These are phyloP conservation scores for Aspergillus ochraceoroseus DNA, from an alignment of 2,329 filamentous ascomycete species.

Conservation along the genomic window DNA sequence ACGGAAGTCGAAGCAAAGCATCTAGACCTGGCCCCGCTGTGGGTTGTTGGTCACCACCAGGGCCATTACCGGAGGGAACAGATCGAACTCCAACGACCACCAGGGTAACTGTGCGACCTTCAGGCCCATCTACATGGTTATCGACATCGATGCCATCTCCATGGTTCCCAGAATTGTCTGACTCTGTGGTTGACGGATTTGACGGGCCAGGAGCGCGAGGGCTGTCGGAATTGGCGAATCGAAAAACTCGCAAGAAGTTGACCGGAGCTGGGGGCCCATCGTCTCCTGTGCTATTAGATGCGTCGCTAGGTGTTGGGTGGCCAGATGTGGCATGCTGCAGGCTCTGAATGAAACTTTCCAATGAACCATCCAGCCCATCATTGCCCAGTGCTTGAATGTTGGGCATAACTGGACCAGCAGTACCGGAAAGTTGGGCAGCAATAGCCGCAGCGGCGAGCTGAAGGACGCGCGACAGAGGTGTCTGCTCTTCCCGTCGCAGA, in stretches of 20 bases:
- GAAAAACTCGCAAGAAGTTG: conserved; percentile 65
- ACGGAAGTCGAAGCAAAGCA: conserved; percentile 45
- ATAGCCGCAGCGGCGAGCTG: conserved; percentile 61
- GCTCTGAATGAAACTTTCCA: conserved; percentile 60
- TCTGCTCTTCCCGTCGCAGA: conserved; percentile 56
- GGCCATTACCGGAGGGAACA: conserved; percentile 52
- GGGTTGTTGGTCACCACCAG: conserved; percentile 44
- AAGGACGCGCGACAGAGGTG: conserved; percentile 57
- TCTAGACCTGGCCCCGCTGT: conserved; percentile 42
- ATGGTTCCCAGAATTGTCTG: conserved; percentile 24
- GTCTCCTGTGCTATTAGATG: conserved; percentile 30
- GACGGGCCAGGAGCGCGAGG: conserved; percentile 23
- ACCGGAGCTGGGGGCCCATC: conserved; percentile 52
- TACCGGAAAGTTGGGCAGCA: conserved; percentile 61
- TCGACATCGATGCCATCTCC: conserved; percentile 40
- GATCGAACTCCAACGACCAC: conserved; percentile 66
- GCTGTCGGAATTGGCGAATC: conserved; percentile 55
- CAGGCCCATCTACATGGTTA: conserved; percentile 39
- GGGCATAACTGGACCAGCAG: conserved; percentile 51
- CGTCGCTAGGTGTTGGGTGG: conserved; percentile 42
- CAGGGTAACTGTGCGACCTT: conserved; percentile 60
- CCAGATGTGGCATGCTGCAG: conserved; percentile 59
- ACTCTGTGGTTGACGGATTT: conserved; percentile 24
- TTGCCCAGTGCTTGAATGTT: conserved; percentile 53
- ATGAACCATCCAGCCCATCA: conserved; percentile 56